Evolutionary conservation across 495 filamentous ascomycete species (phyloP).

Genomic region (Daldinia grandis): DNA sequence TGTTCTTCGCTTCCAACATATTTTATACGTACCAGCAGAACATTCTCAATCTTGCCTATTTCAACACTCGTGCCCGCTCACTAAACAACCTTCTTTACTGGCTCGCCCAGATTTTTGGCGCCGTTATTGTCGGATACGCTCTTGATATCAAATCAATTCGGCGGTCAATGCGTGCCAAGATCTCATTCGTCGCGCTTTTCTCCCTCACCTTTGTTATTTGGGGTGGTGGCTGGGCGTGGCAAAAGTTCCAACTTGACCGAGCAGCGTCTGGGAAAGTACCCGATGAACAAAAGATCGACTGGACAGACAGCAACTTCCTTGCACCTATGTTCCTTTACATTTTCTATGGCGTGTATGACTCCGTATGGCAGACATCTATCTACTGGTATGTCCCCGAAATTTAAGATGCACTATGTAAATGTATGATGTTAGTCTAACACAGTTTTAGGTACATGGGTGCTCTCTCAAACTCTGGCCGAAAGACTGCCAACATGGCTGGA

Average conservation of each 20-base stretch:
- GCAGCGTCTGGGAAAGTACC: constrained; percentile 40
- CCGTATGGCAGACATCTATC: constrained; percentile 81
- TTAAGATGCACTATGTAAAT: constrained; percentile 20
- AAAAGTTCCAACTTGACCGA: constrained; percentile 61
- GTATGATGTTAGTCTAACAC: constrained; percentile 32
- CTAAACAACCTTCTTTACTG: constrained; percentile 90
- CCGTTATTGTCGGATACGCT: constrained; percentile 76
- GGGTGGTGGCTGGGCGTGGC: constrained; percentile 87
- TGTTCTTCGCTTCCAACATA: constrained; percentile 84
- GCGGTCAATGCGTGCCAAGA: constrained; percentile 78
- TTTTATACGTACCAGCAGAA: constrained; percentile 80
- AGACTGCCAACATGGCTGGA: constrained; percentile 90
- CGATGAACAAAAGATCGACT: constrained; percentile 62
- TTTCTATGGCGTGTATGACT: constrained; percentile 92
- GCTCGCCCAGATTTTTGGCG: constrained; percentile 86
- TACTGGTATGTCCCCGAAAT: constrained; percentile 74
- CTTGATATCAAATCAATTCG: constrained; percentile 72
- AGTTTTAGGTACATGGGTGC: constrained; percentile 73
- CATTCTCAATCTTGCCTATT: constrained; percentile 72
- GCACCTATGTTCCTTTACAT: constrained; percentile 93
- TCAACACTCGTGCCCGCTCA: constrained; percentile 82
- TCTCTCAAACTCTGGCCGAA: constrained; percentile 88
- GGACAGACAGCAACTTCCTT: constrained; percentile 70
- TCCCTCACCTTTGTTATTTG: constrained; percentile 82
- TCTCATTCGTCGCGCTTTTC: constrained; percentile 70